A percentile compares a stretch with the other conserved stretches of the same genome.
Conservation (phyloP, 805 yeast genomes). For the Candida arabinofermentans region DNA sequence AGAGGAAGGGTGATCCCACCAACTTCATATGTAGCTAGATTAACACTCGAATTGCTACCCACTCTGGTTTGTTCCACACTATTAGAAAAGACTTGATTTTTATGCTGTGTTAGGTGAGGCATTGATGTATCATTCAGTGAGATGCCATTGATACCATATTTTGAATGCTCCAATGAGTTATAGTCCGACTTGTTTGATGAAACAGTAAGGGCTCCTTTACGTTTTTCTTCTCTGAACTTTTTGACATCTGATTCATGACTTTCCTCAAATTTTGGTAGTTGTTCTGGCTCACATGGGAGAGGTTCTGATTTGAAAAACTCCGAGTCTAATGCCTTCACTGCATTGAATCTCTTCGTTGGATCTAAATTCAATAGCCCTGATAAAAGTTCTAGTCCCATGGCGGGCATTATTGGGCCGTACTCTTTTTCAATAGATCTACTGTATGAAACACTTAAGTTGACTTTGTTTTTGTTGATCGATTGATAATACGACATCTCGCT, state of each 20-base stretch:
- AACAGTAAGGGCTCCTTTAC: slow-evolving; percentile 4
- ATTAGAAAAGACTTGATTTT: too few relatives aligned
- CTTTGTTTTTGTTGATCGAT: slow-evolving; percentile 52
- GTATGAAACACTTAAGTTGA: slow-evolving; percentile 28
- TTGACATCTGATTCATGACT: slow-evolving; percentile 85
- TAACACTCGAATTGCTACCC: too few relatives aligned
- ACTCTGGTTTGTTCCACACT: too few relatives aligned
- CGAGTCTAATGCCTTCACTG: slow-evolving; percentile 70
- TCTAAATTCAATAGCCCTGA: slow-evolving; percentile 61
- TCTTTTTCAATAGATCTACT: slow-evolving; percentile 43
- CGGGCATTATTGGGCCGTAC: slow-evolving; percentile 36
- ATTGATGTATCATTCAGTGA: slow-evolving; percentile 4
- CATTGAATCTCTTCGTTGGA: slow-evolving; percentile 72
- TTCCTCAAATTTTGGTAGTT: slow-evolving; percentile 70
- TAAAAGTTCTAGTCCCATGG: slow-evolving; percentile 51
- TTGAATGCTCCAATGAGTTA: slow-evolving; percentile 17
- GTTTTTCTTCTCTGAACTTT: slow-evolving; percentile 42
- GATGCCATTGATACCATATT: slow-evolving; percentile 10
- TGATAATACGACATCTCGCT: slow-evolving; percentile 58
- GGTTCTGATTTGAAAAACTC: slow-evolving; percentile 68
- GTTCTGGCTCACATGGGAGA: slow-evolving; percentile 48
- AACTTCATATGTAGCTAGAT: background rate
- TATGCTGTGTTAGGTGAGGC: background rate
- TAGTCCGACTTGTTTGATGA: slow-evolving; percentile 8
- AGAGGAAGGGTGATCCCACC: background rate